Evolutionary conservation across 2,329 filamentous ascomycete genomes (phyloP).

Genomic region (Aspergillus fijiensis): DNA sequence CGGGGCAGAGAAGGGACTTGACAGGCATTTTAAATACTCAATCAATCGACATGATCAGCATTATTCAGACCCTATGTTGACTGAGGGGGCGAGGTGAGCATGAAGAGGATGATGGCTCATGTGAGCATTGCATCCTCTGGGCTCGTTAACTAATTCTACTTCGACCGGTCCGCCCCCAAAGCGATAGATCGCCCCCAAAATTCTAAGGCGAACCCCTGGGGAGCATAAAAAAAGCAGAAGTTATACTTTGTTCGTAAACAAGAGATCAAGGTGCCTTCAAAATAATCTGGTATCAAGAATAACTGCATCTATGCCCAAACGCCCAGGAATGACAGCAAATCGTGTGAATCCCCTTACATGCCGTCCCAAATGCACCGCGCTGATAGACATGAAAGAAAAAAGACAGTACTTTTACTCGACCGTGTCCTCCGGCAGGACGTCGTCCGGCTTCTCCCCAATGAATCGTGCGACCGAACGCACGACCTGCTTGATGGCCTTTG

Average conservation of each 20-base stretch:
- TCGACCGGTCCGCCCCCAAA: slow-evolving; percentile 3
- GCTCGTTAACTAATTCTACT: not conserved
- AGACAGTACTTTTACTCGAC: slow-evolving; percentile 22
- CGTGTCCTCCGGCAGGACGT: slow-evolving; percentile 42
- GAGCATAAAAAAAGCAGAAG: not conserved
- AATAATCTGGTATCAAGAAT: slow-evolving; percentile 16
- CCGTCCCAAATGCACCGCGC: slow-evolving; percentile 22
- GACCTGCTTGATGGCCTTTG: slow-evolving; percentile 74
- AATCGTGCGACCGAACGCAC: slow-evolving; percentile 69
- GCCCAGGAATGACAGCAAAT: slow-evolving; percentile 10
- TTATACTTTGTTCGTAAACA: too few species aligned
- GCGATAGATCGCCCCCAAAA: not conserved
- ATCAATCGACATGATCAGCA: not conserved
- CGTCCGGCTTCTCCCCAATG: slow-evolving; percentile 62
- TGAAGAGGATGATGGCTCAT: not conserved
- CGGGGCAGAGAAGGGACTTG: not conserved
- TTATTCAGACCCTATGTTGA: not conserved
- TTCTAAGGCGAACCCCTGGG: not conserved
- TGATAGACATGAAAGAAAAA: slow-evolving; percentile 17
- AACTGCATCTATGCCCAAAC: slow-evolving; percentile 22
- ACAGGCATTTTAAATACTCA: not conserved
- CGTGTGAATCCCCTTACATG: not conserved
- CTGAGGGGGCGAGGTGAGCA: slow-evolving; percentile 1
- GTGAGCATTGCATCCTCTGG: not conserved
- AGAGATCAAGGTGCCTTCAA: not conserved